These are phyloP conservation scores for Hansenula lynferdii DNA, from an alignment of 1,139 yeast species.

Conservation along the genomic window DNA sequence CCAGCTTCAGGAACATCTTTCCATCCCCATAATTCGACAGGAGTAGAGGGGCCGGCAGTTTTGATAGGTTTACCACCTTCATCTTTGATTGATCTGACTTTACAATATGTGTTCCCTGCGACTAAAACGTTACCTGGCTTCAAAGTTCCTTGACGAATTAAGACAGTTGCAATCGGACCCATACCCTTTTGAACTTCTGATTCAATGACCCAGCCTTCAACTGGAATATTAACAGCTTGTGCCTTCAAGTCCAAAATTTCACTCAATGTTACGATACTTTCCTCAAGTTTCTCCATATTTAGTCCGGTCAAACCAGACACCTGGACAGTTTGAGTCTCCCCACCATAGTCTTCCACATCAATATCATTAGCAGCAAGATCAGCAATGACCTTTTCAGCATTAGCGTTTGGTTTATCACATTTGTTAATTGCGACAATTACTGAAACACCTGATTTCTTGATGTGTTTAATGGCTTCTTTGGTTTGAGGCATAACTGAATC, in stretches of 20 bases:
- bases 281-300: constrained; percentile 86
- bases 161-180: constrained; percentile 83
- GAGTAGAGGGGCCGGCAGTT: constrained; percentile 81
- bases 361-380: constrained; percentile 77
- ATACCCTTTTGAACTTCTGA: constrained; percentile 78
- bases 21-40: constrained; percentile 95
- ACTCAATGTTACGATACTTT: constrained; percentile 79
- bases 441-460: constrained; percentile 42
- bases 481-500: constrained; percentile 99
- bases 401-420: constrained; percentile 76
- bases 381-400: constrained; percentile 62
- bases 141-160: constrained; percentile 75
- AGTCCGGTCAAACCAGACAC: constrained; percentile 85
- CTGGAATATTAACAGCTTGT: constrained; percentile 32
- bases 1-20: constrained; percentile 92
- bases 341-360: constrained; percentile 91
- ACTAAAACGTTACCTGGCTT: constrained; percentile 67
- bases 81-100: constrained; percentile 77
- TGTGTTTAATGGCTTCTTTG: constrained; percentile 91
- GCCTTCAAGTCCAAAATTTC: constrained; percentile 80
- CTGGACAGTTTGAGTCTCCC: constrained; percentile 86
- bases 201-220: constrained; percentile 91
- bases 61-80: constrained; percentile 64
- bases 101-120: constrained; percentile 85
- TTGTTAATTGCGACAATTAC: constrained; percentile 90